Evolutionary conservation across 1,139 yeast genomes (phyloP), one percentile per base, ranked within the genome.

Genomic region (Blastobotrys petasosporus): DNA sequence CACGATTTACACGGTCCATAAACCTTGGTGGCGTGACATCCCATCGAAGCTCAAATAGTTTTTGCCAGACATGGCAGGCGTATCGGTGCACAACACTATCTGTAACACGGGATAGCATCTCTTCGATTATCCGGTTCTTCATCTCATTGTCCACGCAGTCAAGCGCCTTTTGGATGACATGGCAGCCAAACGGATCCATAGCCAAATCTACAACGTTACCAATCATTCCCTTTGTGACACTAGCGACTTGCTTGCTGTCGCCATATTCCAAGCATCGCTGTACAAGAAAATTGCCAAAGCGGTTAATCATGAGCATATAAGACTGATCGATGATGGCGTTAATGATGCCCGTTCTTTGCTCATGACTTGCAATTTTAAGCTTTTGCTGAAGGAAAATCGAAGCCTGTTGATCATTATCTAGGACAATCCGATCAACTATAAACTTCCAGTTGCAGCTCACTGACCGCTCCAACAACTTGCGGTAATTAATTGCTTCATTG

Each of bases 1-100:
- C 67, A 28, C 53, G 54, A 47, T 68, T 68, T 15, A 69, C 67
- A 16, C 52, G 55, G 11, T 47, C 48, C 65, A 68, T 66, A 32
- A 69, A 58, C 10, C 55, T 54, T 2, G 68, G 68, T 4, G 66
- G 61, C 2, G 51, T 49, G 5, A 55, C 52, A 16, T 59, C 53
- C 71, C 71, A 65, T 5, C 69, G 58, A 23, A 66, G 59, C 48
- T 69, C 73, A 50, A 70, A 62, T 41, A 69, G 57, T 53, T 69
- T 69, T 49, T 70, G 75, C 74, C 74, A 70, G 1, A 70, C 74
- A 47, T 70, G 74, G 41, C 70, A 67, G 5, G 73, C 73, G 46
- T 66, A 67, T 23, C 66, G 56, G 45, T 71, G 70, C 15, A 61
- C 58, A 39, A 70, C 63, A 2, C 71, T 67, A 15, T 56, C 66